Evolutionary conservation across 2,329 filamentous ascomycete genomes (phyloP), one percentile per base, ranked within the genome.

Genomic region (Lomentospora prolificans): DNA sequence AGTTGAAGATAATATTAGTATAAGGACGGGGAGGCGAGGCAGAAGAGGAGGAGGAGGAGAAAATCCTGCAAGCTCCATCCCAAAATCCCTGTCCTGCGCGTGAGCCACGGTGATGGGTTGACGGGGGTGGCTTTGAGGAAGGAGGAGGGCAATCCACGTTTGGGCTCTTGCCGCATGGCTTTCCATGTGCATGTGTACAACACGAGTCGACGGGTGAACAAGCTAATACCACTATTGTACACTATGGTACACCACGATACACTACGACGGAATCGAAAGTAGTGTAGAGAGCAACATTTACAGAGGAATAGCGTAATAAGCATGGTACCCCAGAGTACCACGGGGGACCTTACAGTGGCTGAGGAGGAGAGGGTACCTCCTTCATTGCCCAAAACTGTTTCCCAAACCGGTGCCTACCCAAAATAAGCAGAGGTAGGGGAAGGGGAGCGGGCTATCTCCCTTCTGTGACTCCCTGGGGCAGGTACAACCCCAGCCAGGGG

Each of bases 1-100:
- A 44, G 51, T 24, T 36, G 55, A 24, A 46, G 24, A 25, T 46
- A 54, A 51, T 27, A 44, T n/a, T 25, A 53, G 24, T 12, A 33
- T 41, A 25, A 50, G 5, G 39, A 46, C n/a, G 39, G 17, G 19
- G 30, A n/a, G 39, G 28, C 14, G 9, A 30, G 17, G 8, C n/a
- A 39, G 50, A 36, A 12, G 28, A 46, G 17, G 31, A 12, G 17
- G 19, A 22, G 25, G 41, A n/a, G 33, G 52, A 55, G 39, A 33
- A 24, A 28, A 53, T 36, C 41, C 48, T 33, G 51, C 36, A 24
- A 22, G 39, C 48, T 28, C 48, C 27, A 46, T 33, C 30, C 30
- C 30, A n/a, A n/a, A n/a, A 25, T 44, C 10, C 12, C 36, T 33
- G 41, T 41, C 12, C 31, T 27, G 19, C 17, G 24, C 24, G 31